Evolutionary conservation across 352 stramenopile genomes (phyloP), one percentile per base, ranked within the genome.

Genomic region (Stramenopiles sp.): DNA sequence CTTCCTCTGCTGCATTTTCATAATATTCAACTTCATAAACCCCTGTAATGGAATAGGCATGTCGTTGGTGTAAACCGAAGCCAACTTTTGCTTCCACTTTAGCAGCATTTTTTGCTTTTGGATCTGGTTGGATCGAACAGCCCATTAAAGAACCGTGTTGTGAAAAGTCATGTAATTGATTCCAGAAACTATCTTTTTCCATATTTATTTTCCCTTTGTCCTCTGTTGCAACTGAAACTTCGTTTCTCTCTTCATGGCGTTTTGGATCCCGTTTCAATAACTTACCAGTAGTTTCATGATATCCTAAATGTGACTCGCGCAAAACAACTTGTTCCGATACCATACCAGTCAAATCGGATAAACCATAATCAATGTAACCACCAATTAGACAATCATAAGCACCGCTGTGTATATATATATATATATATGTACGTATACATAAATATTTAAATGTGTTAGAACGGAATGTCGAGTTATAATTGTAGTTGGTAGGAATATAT

Each of bases 331-430:
- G 88, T 79, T 93, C 87, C 0, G 89, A 90, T 80, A 87, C 92
- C 84, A 94, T 90, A 0, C 91, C 91, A 29, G 91, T 96, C 7
- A 97, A 80, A 77, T 95, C 91, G 38, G 91, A 91, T 6, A 96
- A 79, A 0, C 86, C 92, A 0, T 92, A 89, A 78, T 96, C 90
- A 4, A 95, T 85, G 63, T 93, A 95, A 13, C 92, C 92, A 32
- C 91, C 90, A 73, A 95, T 94, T 4, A 95, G 82, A 0, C 86
- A 80, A 76, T 95, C 90, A 74, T 95, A 97, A 78, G 85, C 91
- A 20, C 90, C 90, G 78, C n/a, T n/a, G n/a, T n/a, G n/a, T n/a
- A n/a, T n/a, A n/a, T n/a, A n/a, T n/a, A n/a, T n/a, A n/a, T n/a
- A n/a, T n/a, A n/a, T n/a, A n/a, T n/a, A n/a, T n/a, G n/a, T n/a